Evolutionary conservation across 257 asterid genomes (phyloP), one percentile per base, ranked within the genome.

Genomic region (Forsythia suspensa): DNA sequence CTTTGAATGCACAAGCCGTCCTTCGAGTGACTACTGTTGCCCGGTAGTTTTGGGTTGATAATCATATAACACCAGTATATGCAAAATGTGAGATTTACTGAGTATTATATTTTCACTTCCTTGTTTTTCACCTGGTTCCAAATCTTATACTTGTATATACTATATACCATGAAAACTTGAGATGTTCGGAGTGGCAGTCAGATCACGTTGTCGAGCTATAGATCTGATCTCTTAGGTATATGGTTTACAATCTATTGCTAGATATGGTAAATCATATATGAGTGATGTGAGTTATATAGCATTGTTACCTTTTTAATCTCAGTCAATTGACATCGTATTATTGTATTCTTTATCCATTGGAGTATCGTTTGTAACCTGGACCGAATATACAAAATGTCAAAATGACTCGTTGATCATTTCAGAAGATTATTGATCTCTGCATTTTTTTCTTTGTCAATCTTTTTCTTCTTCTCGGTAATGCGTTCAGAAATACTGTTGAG

Each of bases 1-100:
- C 97, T 38, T 82, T 94, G 72, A 91, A 88, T 68, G 98, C 97
- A 71, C 97, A 91, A 84, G 97, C 98, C 48, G 98, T 94, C 46
- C 91, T 92, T 78, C 98, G 98, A 63, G 97, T 87, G 78, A 92
- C 98, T 86, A 90, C 82, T 84, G 80, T 80, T 75, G 78, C 90
- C 61, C 86, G 86, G 36, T 94, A 91, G 89, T 83, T 61, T 43
- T 80, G 65, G 91, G 91, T 88, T 89, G 92, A 42, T 92, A 24
- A 0, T 24, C 24, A 24, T 24, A 24, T 24, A 90, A 87, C 86
- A 78, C 46, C 71, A 76, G 16, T 69, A 41, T 73, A 76, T 44
- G 55, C 76, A 67, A 42, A 16, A 76, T 67, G 71, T 70, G 82
- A 63, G 69, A 29, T 55, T 76, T 63, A 79, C 80, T 61, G 72